phyloP scores from a whole-genome alignment of 2,329 filamentous ascomycete genomes.

The Fusarium subglutinans region DNA sequence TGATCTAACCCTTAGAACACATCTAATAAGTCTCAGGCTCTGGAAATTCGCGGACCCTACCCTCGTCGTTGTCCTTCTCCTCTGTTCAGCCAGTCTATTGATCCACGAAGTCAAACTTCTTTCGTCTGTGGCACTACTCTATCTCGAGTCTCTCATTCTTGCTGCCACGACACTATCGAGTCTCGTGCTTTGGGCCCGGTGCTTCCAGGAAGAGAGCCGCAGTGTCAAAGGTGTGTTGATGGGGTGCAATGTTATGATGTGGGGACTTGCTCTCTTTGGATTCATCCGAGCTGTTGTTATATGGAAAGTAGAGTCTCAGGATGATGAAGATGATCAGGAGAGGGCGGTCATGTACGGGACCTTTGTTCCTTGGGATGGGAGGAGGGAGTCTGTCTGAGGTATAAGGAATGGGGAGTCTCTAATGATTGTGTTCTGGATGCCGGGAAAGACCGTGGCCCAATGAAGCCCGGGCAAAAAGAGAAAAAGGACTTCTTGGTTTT shows the following conservation, averaged over 20 bases:
- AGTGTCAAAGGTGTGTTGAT: conserved; percentile 40
- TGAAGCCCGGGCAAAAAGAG: not conserved
- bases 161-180: conserved; percentile 31
- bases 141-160: conserved; percentile 42
- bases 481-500: no score
- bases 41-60: conserved; percentile 38
- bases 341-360: conserved; percentile 33
- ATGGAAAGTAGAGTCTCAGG: conserved; percentile 37
- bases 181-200: conserved; percentile 34
- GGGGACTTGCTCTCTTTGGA: conserved; percentile 41
- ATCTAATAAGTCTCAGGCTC: conserved; percentile 34
- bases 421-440: not conserved
- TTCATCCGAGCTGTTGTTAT: conserved; percentile 44
- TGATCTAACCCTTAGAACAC: fast-evolving
- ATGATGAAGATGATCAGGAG: conserved; percentile 4
- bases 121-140: conserved; percentile 41
- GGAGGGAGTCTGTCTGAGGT: conserved; percentile 12
- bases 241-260: conserved; percentile 42
- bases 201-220: conserved; percentile 35
- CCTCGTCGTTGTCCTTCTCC: conserved; percentile 30
- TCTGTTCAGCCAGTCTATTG: conserved; percentile 38
- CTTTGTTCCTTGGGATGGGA: conserved; percentile 27
- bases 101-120: conserved; percentile 42
- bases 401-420: not conserved
- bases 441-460: not conserved